phyloP scores from a whole-genome alignment of 345 rosid species.

The Durio zibethinus region DNA sequence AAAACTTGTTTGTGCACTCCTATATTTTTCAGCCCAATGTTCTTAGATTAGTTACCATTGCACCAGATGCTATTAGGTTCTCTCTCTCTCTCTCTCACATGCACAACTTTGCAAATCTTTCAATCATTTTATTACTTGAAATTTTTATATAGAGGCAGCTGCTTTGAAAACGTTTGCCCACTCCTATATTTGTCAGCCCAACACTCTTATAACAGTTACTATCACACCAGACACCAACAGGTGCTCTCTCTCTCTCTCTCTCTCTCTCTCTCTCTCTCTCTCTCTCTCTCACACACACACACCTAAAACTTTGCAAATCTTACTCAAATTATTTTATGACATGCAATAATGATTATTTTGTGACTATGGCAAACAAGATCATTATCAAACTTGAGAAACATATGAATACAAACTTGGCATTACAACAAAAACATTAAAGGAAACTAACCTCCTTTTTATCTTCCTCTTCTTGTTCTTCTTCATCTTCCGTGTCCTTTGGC shows the following conservation, averaged over 20 bases:
- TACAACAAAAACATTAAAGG: neutral
- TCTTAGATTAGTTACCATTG: neutral
- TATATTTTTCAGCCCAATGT: neutral
- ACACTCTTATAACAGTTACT: neutral
- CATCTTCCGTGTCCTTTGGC: conserved; percentile 38
- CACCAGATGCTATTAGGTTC: neutral
- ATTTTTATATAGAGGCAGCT: neutral
- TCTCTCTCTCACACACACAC: neutral
- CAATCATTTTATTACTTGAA: conserved; percentile 1
- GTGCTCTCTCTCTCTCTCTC: neutral
- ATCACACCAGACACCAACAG: neutral
- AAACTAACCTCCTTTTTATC: conserved; percentile 45
- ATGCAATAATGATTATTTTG: neutral
- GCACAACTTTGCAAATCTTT: neutral
- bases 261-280: neutral
- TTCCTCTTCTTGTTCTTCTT: conserved; percentile 36
- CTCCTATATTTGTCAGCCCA: neutral
- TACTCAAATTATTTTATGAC: neutral
- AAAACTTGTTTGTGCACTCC: neutral
- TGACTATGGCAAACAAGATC: neutral
- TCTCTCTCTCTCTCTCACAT: neutral
- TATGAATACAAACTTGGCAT: neutral
- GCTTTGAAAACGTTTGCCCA: neutral
- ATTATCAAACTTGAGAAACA: neutral
- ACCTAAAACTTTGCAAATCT: neutral